Evolutionary conservation across 2,329 filamentous ascomycete genomes (phyloP).

Genomic region (Pestalotiopsis sp.): DNA sequence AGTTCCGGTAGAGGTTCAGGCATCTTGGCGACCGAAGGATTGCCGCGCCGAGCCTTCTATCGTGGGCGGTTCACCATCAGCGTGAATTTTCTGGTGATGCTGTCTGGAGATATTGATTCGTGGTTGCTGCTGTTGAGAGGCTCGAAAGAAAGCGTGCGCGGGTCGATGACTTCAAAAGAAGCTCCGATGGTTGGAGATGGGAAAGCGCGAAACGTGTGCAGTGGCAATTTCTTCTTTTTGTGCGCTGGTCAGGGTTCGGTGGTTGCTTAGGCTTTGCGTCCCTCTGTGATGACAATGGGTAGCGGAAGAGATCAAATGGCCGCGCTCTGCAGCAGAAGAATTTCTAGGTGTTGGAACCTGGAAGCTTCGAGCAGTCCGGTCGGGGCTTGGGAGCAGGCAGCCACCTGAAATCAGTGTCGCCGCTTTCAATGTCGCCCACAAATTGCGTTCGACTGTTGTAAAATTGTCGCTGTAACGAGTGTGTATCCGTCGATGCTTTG

Average conservation of each 20-base stretch:
- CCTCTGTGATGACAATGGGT: background rate
- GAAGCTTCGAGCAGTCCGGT: background rate
- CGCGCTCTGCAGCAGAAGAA: too few relatives aligned
- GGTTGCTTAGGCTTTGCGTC: too few relatives aligned
- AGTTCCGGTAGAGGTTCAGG: constrained; percentile 30
- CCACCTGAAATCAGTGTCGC: background rate
- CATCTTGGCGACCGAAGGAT: constrained; percentile 26
- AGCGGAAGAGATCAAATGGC: background rate
- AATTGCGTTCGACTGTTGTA: background rate
- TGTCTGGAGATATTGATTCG: background rate
- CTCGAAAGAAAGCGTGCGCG: background rate
- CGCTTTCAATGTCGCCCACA: background rate
- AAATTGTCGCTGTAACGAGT: background rate
- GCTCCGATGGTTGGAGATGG: background rate
- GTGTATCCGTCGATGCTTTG: background rate
- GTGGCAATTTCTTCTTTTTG: too few relatives aligned
- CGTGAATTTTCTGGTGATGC: constrained; percentile 22
- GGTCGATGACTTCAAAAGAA: background rate
- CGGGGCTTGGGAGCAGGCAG: background rate
- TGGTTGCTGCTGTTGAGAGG: background rate
- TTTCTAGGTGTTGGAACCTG: background rate
- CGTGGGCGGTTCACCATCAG: constrained; percentile 10
- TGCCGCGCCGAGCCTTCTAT: constrained; percentile 11
- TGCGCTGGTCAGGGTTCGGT: too few relatives aligned
- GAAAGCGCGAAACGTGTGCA: background rate